Conservation (phyloP, 495 filamentous ascomycete genomes). For the Penicillium coffeae region DNA sequence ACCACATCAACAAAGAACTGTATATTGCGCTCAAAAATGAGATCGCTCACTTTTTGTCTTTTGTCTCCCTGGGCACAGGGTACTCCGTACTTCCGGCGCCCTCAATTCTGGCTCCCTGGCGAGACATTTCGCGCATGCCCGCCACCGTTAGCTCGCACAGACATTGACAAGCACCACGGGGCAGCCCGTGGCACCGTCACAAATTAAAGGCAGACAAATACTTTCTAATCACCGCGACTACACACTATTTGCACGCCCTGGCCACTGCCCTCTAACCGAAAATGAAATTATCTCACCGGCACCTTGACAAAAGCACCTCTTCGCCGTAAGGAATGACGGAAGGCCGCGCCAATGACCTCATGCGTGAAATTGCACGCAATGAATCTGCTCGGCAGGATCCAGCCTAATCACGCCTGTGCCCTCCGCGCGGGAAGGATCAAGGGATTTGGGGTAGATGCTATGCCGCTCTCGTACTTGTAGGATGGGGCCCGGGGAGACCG, state of each 20-base stretch:
- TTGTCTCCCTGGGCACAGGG: too few species aligned
- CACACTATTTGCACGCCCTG: too few species aligned
- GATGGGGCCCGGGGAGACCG: too few species aligned
- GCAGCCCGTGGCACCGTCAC: not conserved
- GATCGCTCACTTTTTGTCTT: too few species aligned
- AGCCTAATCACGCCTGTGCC: not conserved
- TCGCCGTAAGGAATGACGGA: too few species aligned
- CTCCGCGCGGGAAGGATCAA: not conserved
- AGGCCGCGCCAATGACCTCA: not conserved
- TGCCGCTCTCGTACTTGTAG: not conserved
- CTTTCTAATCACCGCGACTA: not conserved
- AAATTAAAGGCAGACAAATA: not conserved
- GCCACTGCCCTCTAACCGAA: not conserved
- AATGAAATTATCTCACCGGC: not conserved
- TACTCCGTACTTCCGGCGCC: too few species aligned
- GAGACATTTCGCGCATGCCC: not conserved
- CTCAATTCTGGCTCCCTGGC: too few species aligned
- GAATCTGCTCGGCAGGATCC: not conserved
- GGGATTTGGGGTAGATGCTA: not conserved
- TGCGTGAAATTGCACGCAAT: not conserved
- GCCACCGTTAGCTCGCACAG: constrained; percentile 11
- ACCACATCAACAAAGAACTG: not conserved
- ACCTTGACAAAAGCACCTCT: not conserved
- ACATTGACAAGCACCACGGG: not conserved
- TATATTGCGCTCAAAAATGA: too few species aligned